A percentile compares a stretch with the other conserved stretches of the same genome.
phyloP scores from a whole-genome alignment of 306 rosid species.

The Biancaea sappan region DNA sequence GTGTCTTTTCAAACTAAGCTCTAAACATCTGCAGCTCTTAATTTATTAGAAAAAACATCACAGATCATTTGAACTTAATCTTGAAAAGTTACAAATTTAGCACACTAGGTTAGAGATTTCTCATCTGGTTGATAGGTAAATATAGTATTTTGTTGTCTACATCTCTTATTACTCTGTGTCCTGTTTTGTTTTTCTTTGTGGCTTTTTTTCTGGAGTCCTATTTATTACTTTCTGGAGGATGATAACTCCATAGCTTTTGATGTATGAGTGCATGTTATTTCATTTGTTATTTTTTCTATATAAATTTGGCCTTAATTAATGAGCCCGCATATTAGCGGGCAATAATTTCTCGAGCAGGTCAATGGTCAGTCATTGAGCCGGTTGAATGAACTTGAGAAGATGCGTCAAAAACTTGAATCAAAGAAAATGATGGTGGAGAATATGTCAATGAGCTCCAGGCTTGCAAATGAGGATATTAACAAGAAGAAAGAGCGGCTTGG shows the following conservation, averaged over 20 bases:
- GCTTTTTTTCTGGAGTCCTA: background rate
- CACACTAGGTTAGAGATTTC: background rate
- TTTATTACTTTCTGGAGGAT: background rate
- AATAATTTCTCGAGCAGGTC: slow-evolving; percentile 65
- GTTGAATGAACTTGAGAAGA: slow-evolving; percentile 72
- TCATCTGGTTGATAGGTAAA: slow-evolving; percentile 1
- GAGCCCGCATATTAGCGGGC: slow-evolving; percentile 69
- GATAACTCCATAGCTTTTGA: background rate
- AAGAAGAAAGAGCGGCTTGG: slow-evolving; percentile 79
- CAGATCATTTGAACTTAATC: background rate
- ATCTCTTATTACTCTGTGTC: background rate
- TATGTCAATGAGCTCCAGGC: slow-evolving; percentile 49
- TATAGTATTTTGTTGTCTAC: background rate
- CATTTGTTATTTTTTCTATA: background rate
- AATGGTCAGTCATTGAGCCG: slow-evolving; percentile 72
- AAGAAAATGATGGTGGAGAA: slow-evolving; percentile 61
- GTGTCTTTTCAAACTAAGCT: background rate
- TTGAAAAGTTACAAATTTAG: background rate
- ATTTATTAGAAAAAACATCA: background rate
- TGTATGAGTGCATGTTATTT: background rate
- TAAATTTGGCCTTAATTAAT: slow-evolving; percentile 44
- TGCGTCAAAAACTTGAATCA: slow-evolving; percentile 79
- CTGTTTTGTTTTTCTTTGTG: background rate
- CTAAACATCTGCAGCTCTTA: background rate
- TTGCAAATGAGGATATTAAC: slow-evolving; percentile 63